Conservation (phyloP, 192 early-diverging fungal genomes). For the Chytriomyces sp. region DNA sequence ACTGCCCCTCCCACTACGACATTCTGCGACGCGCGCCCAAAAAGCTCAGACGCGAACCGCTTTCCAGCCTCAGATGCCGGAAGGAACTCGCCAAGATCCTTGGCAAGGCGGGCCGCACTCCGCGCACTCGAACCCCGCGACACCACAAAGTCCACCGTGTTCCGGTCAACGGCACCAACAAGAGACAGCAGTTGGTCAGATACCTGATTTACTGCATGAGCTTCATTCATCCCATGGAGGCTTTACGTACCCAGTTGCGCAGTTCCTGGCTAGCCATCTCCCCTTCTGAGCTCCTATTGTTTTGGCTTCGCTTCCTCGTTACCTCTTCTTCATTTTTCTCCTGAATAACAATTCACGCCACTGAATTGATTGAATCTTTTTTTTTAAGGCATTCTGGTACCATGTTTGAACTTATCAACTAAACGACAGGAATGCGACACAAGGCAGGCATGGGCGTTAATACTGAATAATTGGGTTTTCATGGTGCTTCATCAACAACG, state of each 20-base stretch:
- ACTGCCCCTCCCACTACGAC: background rate
- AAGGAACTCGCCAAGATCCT: slow-evolving; percentile 57
- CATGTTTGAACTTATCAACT: no score
- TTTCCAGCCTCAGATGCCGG: slow-evolving; percentile 55
- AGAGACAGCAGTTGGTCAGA: slow-evolving; percentile 69
- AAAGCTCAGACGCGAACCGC: slow-evolving; percentile 72
- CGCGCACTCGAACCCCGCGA: slow-evolving; percentile 66
- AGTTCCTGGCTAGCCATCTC: background rate
- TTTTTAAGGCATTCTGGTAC: no score
- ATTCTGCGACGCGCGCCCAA: slow-evolving; percentile 51
- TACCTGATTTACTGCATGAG: slow-evolving; percentile 38
- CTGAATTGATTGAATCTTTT: no score
- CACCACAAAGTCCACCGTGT: slow-evolving; percentile 70
- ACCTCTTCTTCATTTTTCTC: background rate
- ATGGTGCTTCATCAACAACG: no score
- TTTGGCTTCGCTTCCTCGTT: background rate
- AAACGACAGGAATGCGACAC: no score
- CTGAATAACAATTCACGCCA: no score
- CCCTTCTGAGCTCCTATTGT: no score
- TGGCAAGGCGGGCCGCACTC: slow-evolving; percentile 53
- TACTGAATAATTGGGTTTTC: no score
- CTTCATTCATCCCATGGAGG: no score
- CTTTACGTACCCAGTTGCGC: background rate
- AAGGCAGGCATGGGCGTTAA: no score
- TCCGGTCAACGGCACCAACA: slow-evolving; percentile 67